phyloP scores from a whole-genome alignment of 306 rosid species.

The Styphnolobium japonicum region DNA sequence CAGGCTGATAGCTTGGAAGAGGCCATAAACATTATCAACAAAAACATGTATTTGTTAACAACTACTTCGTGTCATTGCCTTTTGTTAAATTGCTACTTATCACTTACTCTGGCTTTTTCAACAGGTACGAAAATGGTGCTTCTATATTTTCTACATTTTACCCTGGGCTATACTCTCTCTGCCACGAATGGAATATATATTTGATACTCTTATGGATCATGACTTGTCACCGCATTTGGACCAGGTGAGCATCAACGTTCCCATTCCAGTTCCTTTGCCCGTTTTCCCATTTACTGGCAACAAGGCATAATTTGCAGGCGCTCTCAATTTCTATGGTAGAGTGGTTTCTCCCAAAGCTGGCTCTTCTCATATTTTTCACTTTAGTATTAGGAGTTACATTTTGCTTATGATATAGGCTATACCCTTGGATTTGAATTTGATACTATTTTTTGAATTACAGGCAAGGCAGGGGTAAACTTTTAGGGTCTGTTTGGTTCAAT shows the following conservation, averaged over 20 bases:
- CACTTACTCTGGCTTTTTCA: constrained; percentile 9
- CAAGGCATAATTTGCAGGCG: constrained; percentile 88
- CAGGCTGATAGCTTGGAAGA: constrained; percentile 72
- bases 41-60: constrained; percentile 48
- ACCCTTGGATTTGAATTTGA: constrained; percentile 12
- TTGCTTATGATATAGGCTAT: not conserved
- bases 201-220: constrained; percentile 9
- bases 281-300: constrained; percentile 92
- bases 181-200: not conserved
- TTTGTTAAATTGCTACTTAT: not conserved
- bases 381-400: not conserved
- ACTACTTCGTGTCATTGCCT: not conserved
- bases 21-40: constrained; percentile 45
- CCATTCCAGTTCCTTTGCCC: constrained; percentile 93
- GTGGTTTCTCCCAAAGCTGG: constrained; percentile 1
- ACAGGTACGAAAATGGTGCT: constrained; percentile 94
- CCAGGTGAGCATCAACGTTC: constrained; percentile 93
- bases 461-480: constrained; percentile 88
- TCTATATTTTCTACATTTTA: constrained; percentile 76
- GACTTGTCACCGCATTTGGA: constrained; percentile 23
- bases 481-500: too few species aligned
- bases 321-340: constrained; percentile 83
- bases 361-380: not conserved
- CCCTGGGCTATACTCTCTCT: not conserved
- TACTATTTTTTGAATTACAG: constrained; percentile 38